Conservation (phyloP, 192 early-diverging fungal species). For the Paraglomus brasilianum region DNA sequence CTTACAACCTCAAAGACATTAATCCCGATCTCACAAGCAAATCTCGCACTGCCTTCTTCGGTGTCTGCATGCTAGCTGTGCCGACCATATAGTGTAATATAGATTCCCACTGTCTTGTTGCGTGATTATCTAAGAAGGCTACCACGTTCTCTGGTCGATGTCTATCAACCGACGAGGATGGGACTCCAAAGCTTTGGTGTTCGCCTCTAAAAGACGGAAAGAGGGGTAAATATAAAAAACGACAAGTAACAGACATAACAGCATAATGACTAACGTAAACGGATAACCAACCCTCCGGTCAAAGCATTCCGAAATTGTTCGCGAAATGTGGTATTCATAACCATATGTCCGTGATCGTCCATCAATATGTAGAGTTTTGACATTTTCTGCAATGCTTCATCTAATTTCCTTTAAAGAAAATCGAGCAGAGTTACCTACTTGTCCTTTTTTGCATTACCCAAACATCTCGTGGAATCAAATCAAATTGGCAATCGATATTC, state of each 20-base stretch:
- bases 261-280: not conserved
- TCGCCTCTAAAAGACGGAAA: slow-evolving; percentile 57
- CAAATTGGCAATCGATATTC: not conserved
- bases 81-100: slow-evolving; percentile 96
- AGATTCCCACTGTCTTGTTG: slow-evolving; percentile 83
- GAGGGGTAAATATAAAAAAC: not conserved
- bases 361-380: slow-evolving; percentile 68
- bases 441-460: not conserved
- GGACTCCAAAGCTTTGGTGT: slow-evolving; percentile 85
- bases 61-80: slow-evolving; percentile 59
- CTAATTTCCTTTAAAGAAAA: slow-evolving; percentile 48
- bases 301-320: slow-evolving; percentile 67
- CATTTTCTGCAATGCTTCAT: slow-evolving; percentile 67
- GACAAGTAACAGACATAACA: not conserved
- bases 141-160: slow-evolving; percentile 55
- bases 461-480: not conserved
- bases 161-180: slow-evolving; percentile 57
- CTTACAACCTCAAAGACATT: slow-evolving; percentile 58
- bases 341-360: slow-evolving; percentile 46
- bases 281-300: slow-evolving; percentile 61
- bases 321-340: slow-evolving; percentile 68
- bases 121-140: slow-evolving; percentile 75
- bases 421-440: slow-evolving; percentile 5
- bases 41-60: slow-evolving; percentile 67
- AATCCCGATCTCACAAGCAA: slow-evolving; percentile 75